phyloP scores from a whole-genome alignment of 2,329 filamentous ascomycete species.

The Colletotrichum musae region DNA sequence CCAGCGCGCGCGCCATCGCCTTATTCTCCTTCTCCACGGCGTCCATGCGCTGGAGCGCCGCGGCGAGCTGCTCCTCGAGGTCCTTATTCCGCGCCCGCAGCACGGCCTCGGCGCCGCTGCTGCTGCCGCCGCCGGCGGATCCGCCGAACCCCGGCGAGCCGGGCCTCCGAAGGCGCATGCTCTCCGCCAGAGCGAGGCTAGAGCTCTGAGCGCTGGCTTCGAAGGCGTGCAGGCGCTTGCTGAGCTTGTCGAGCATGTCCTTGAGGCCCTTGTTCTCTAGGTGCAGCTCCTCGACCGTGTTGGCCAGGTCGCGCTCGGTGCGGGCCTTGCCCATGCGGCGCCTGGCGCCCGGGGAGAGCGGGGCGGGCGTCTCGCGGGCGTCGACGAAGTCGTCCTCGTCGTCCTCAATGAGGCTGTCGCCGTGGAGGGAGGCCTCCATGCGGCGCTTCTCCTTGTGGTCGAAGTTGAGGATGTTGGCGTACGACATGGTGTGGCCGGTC shows the following conservation, averaged over 20 bases:
- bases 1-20: conserved; percentile 69
- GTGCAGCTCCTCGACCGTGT: conserved; percentile 88
- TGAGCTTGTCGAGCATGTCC: conserved; percentile 86
- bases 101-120: conserved; percentile 50
- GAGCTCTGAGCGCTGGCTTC: conserved; percentile 93
- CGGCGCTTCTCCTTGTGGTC: conserved; percentile 77
- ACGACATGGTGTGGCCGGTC: conserved; percentile 91
- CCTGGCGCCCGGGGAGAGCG: conserved; percentile 59
- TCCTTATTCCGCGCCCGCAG: conserved; percentile 70
- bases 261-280: conserved; percentile 91
- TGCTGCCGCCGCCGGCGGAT: not conserved
- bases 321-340: conserved; percentile 57
- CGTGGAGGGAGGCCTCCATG: conserved; percentile 65
- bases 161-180: conserved; percentile 75
- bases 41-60: conserved; percentile 72
- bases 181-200: conserved; percentile 88
- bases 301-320: conserved; percentile 64
- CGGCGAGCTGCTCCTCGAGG: conserved; percentile 76
- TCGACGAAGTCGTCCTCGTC: conserved; percentile 92
- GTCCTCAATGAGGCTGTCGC: conserved; percentile 67
- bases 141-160: conserved; percentile 59
- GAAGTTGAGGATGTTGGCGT: conserved; percentile 87
- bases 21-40: conserved; percentile 74
- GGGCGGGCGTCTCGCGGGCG: conserved; percentile 76
- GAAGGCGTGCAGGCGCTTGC: conserved; percentile 90